Conservation (phyloP, 2,329 filamentous ascomycete species). For the Neoarthrinium moseri region DNA sequence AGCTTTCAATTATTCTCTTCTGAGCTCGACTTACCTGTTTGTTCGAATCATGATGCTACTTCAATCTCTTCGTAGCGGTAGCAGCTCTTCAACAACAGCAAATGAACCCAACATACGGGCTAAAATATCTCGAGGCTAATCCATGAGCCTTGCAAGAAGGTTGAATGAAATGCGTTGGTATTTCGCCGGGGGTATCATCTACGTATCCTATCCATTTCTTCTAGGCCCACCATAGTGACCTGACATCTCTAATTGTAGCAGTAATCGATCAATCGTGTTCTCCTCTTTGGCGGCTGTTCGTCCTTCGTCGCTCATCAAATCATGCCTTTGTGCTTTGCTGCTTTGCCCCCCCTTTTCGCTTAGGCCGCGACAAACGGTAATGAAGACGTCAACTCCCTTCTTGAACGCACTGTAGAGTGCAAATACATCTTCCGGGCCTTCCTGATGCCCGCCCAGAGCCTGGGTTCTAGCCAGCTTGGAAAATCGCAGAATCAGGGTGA, state of each 20-base stretch:
- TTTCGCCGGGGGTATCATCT: conserved; percentile 6
- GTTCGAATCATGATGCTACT: too few species aligned
- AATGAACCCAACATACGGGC: too few species aligned
- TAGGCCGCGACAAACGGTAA: conserved; percentile 68
- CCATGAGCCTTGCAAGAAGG: too few species aligned
- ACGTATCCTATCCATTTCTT: conserved; percentile 22
- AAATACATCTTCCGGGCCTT: conserved; percentile 22
- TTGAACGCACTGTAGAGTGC: conserved; percentile 64
- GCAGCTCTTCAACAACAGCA: too few species aligned
- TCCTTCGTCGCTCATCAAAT: conserved; percentile 31
- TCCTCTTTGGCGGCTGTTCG: conserved; percentile 37
- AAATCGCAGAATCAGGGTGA: conserved; percentile 69
- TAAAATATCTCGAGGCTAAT: too few species aligned
- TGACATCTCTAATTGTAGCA: conserved; percentile 70
- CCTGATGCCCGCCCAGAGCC: conserved; percentile 31
- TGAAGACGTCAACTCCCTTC: conserved; percentile 72
- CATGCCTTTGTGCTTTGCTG: conserved; percentile 24
- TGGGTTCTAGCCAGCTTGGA: conserved; percentile 49
- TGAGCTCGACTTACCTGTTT: too few species aligned
- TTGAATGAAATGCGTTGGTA: too few species aligned
- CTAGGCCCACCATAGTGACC: conserved; percentile 54
- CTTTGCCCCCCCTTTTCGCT: conserved; percentile 60
- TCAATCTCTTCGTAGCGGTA: too few species aligned
- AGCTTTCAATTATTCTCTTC: too few species aligned
- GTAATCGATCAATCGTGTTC: conserved; percentile 66